Percentiles rank a stretch among this genome's conserved stretches.
phyloP scores from a whole-genome alignment of 2,329 filamentous ascomycete species.

The Dactylellina leptospora region DNA sequence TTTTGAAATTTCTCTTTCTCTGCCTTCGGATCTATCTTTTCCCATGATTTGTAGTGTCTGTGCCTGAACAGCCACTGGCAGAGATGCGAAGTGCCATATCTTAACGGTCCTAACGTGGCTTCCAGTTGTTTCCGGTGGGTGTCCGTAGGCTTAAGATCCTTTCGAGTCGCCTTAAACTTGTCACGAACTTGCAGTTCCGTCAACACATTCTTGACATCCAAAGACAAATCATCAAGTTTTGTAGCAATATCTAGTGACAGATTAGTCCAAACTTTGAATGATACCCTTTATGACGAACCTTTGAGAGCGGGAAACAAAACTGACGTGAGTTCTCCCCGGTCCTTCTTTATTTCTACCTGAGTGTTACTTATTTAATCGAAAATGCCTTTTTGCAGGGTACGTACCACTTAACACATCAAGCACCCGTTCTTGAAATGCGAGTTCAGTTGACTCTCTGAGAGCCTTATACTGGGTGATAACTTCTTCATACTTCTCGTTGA shows the following conservation, averaged over 20 bases:
- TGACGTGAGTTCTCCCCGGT: slow-evolving; percentile 18
- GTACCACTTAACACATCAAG: slow-evolving; percentile 21
- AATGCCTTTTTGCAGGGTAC: neutral
- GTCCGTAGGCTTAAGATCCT: slow-evolving; percentile 9
- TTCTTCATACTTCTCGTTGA: slow-evolving; percentile 37
- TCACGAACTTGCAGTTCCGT: slow-evolving; percentile 26
- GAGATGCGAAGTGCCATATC: slow-evolving; percentile 11
- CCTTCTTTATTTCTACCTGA: slow-evolving; percentile 16
- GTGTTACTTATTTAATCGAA: neutral
- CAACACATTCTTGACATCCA: slow-evolving; percentile 4
- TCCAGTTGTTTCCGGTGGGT: slow-evolving; percentile 12
- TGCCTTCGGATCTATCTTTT: slow-evolving; percentile 6
- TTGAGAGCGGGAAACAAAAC: slow-evolving; percentile 20
- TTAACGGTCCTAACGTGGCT: slow-evolving; percentile 13
- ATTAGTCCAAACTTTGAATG: neutral
- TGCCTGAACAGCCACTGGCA: slow-evolving; percentile 38
- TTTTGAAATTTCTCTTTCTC: neutral
- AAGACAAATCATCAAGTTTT: slow-evolving; percentile 12
- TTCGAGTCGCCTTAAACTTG: slow-evolving; percentile 4
- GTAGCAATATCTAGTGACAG: slow-evolving; percentile 8
- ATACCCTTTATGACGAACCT: neutral
- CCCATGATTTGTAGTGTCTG: slow-evolving; percentile 27
- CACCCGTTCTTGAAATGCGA: slow-evolving; percentile 34
- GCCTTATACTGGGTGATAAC: slow-evolving; percentile 29
- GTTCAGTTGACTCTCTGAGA: neutral